Evolutionary conservation across 2,329 filamentous ascomycete species (phyloP), one percentile per base, ranked within the genome.

Genomic region (Davidsoniella virescens): DNA sequence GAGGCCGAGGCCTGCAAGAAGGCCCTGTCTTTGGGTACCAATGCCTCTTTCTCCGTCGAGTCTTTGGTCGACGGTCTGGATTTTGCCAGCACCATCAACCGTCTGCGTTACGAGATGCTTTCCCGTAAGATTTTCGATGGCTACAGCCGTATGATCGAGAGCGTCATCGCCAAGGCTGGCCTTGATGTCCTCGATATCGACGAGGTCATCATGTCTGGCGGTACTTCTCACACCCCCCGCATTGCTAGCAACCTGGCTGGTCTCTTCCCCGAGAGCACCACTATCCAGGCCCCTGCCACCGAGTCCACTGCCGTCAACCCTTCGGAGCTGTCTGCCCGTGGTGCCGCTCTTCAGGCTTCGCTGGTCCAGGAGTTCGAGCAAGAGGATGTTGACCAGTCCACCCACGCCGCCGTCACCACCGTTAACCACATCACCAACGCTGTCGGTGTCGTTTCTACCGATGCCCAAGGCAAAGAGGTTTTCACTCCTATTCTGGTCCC

Each of bases 1-100:
- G 92, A 96, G 71, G 77, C 87, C 56, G 92, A 98, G 69, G 76
- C 81, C 45, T 82, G 88, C 59, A 95, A 94, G 76, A 92, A 92
- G 71, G 81, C 88, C 18, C 77, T 98, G 54, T 92, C 84, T 61
- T 75, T 95, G 60, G 87, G 90, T 57, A 80, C 76, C 61, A 90
- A 90, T 62, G 88, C 90, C 54, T 84, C 79, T 63, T 90, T 96
- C 72, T 92, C 84, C 64, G 83, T 98, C 49, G 92, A 98, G 72
- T 87, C 81, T 65, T 73, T 98, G 61, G 78, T 82, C 5, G 84
- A 90, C 56, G 92, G 92, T 54, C 75, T 88, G 58, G 92, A 98
- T 69, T 98, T 90, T 69, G 80, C 84, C 57, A 80, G 84, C 55
- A 93, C 86, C 56, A 81, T 98, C 67, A 98, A 96, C 78, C 76